Base-by-base conservation (phyloP, 176 grass and related monocot genomes). In the Triticum urartu region DNA sequence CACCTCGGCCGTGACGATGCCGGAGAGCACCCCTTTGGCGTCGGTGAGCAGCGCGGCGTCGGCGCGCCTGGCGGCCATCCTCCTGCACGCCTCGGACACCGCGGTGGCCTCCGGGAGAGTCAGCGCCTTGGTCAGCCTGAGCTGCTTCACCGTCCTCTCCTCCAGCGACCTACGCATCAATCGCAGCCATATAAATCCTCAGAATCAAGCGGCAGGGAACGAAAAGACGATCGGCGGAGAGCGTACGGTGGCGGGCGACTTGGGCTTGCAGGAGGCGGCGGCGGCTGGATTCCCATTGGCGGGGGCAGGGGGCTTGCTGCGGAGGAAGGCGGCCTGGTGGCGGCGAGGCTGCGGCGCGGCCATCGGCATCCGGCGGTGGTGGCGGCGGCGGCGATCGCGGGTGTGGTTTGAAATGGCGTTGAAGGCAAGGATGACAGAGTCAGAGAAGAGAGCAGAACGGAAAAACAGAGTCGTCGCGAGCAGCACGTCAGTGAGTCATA, bases 131-230 rank as follows among this genome's bases (percentile, higher is more conserved):
- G 89, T 38, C 77, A 93, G 42, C 74, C 90, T 30, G 48, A 95
- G 88, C 91, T 89, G 93, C 91, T 91, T 98, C 61, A 98, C 86
- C 67, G 95, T 94, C 81, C 90, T 95, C 84, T 95, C 95, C 78
- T 95, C 93, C 78, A 72, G 3, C 6, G 24, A 9, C 22, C 93
- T 95, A 17, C 62, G 28, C 28, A 30, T 30, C 28, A 30, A 30
- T 30, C 28, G 28, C 28, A 30, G 28, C 28, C 28, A 30, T 30
- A 30, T 48, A 48, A 45, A 84, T 12, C 2, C 18, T 33, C 43
- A 0, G 24, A 67, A 67, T 35, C 30, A 75, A 11, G 59, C 6
- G 17, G 9, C 12, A 18, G 3, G 11, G 21, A 47, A 43, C 4
- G 7, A 68, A 26, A 1, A 6, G 8, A 32, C 40, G 42, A 43